These are phyloP conservation scores for Furcasterigmium furcatum DNA, from an alignment of 2,329 filamentous ascomycete species.

Conservation along the genomic window DNA sequence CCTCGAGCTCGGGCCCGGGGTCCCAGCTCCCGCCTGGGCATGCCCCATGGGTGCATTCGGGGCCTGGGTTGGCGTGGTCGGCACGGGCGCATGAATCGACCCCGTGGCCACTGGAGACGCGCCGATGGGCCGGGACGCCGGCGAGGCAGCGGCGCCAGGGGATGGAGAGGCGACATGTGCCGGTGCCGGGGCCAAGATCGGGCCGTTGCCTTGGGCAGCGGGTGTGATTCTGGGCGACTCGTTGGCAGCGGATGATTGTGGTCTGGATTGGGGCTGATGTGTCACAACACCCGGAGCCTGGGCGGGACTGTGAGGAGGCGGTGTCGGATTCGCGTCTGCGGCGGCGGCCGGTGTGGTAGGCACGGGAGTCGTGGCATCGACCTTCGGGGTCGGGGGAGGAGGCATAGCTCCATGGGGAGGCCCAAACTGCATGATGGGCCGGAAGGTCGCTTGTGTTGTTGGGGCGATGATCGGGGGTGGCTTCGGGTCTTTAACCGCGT, in stretches of 20 bases:
- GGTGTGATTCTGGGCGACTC: constrained; percentile 1
- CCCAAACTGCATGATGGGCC: constrained; percentile 64
- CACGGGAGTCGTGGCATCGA: constrained; percentile 9
- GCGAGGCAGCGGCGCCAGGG: constrained; percentile 12
- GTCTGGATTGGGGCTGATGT: constrained; percentile 4
- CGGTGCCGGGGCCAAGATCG: constrained; percentile 9
- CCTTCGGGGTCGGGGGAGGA: constrained; percentile 29
- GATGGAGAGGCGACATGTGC: constrained; percentile 6
- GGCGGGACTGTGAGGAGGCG: constrained; percentile 5
- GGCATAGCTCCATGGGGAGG: constrained; percentile 62
- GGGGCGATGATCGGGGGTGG: constrained; percentile 32
- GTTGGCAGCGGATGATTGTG: constrained; percentile 2
- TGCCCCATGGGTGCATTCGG: background rate
- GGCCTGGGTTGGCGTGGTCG: constrained; percentile 3
- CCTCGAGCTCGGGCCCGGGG: constrained; percentile 5
- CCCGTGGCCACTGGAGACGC: constrained; percentile 3
- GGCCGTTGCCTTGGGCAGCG: constrained; percentile 2
- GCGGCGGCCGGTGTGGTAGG: constrained; percentile 2
- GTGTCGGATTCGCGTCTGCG: constrained; percentile 16
- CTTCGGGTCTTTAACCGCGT: constrained; percentile 64
- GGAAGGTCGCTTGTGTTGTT: constrained; percentile 22
- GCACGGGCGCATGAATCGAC: too few species aligned
- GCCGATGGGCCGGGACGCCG: constrained; percentile 15
- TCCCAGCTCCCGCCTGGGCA: background rate
- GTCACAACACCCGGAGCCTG: constrained; percentile 5